Conservation (phyloP, 2,329 filamentous ascomycete species). For the Cytospora chrysosperma region DNA sequence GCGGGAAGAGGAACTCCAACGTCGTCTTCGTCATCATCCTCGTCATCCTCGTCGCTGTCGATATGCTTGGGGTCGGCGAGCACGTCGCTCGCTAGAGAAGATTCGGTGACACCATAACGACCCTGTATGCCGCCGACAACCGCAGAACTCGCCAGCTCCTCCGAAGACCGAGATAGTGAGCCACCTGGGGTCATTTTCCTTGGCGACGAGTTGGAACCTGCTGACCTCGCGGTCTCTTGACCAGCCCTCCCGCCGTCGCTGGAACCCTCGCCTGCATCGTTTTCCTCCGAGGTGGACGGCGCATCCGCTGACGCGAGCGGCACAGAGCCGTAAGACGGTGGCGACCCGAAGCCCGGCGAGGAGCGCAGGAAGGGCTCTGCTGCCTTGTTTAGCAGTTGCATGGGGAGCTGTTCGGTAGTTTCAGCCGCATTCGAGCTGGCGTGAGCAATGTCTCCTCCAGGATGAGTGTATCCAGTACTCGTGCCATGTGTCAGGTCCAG, state of each 20-base stretch:
- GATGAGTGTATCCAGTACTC: constrained; percentile 6
- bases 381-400: constrained; percentile 27
- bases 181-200: constrained; percentile 12
- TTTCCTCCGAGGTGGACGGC: constrained; percentile 11
- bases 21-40: constrained; percentile 28
- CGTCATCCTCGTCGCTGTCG: constrained; percentile 35
- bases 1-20: constrained; percentile 37
- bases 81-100: constrained; percentile 45
- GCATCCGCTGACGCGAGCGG: constrained; percentile 23
- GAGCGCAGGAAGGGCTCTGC: constrained; percentile 32
- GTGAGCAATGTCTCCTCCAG: constrained; percentile 6
- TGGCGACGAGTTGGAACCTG: constrained; percentile 16
- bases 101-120: constrained; percentile 52
- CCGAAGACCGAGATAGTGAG: constrained; percentile 37
- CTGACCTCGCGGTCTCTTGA: neutral
- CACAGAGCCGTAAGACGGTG: constrained; percentile 36
- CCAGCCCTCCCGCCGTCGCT: constrained; percentile 11
- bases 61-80: constrained; percentile 43
- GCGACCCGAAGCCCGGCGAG: constrained; percentile 32
- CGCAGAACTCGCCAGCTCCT: constrained; percentile 51
- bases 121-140: constrained; percentile 54
- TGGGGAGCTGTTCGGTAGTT: constrained; percentile 19
- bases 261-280: constrained; percentile 20
- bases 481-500: constrained; percentile 23
- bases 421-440: constrained; percentile 12